Conservation (phyloP, 305 asterid species). For the Salvia sclarea region DNA sequence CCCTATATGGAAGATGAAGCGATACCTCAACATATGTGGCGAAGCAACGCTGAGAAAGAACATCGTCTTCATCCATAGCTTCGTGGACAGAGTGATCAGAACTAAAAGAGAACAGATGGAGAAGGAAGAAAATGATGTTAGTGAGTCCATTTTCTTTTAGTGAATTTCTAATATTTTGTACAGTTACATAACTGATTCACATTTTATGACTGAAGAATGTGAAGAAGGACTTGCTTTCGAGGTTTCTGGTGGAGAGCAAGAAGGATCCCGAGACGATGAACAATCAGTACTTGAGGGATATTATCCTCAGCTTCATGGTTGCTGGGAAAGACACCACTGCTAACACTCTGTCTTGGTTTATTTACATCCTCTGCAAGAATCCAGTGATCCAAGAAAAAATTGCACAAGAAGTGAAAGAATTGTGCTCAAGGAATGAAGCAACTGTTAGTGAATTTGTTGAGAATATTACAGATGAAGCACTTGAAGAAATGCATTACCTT, state of each 20-base stretch:
- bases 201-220: constrained; percentile 46
- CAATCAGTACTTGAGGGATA: constrained; percentile 66
- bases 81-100: constrained; percentile 55
- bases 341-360: constrained; percentile 81
- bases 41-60: constrained; percentile 64
- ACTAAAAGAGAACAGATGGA: constrained; percentile 51
- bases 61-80: constrained; percentile 49
- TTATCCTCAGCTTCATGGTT: constrained; percentile 63
- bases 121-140: constrained; percentile 35
- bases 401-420: constrained; percentile 43
- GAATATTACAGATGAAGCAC: constrained; percentile 54
- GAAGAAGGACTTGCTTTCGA: constrained; percentile 69
- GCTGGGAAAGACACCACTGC: constrained; percentile 82
- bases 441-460: constrained; percentile 42
- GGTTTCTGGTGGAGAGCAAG: constrained; percentile 63
- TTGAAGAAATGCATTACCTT: constrained; percentile 66
- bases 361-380: constrained; percentile 60
- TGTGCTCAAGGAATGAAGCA: constrained; percentile 18
- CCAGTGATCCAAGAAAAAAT: constrained; percentile 58
- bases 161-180: background rate
- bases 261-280: constrained; percentile 60
- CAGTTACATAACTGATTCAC: background rate
- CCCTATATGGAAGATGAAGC: constrained; percentile 65
- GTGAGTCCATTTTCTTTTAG: constrained; percentile 17
- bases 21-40: constrained; percentile 52